Evolutionary conservation across 495 filamentous ascomycete genomes (phyloP).

Genomic region (Penicillium longicatenatum): DNA sequence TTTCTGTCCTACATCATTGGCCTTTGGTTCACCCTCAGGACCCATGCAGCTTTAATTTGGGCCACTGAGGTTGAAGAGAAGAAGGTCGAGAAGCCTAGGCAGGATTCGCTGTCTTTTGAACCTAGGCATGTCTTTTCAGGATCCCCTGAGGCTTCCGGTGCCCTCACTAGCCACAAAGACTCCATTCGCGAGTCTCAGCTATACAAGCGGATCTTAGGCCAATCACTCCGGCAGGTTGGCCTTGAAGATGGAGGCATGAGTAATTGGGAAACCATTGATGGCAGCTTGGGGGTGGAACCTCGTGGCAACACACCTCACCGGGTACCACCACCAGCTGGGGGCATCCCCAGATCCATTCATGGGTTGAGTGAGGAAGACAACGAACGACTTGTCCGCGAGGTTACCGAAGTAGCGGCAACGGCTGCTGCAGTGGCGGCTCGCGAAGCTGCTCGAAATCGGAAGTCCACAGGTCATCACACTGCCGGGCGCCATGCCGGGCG

Average conservation of each 20-base stretch:
- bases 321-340: slow-evolving; percentile 59
- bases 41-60: slow-evolving; percentile 97
- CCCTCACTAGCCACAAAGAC: slow-evolving; percentile 27
- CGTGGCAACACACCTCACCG: slow-evolving; percentile 59
- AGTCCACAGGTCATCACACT: slow-evolving; percentile 40
- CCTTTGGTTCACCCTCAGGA: slow-evolving; percentile 93
- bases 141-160: slow-evolving; percentile 33
- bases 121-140: slow-evolving; percentile 37
- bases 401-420: slow-evolving; percentile 90
- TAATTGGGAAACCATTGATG: slow-evolving; percentile 41
- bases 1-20: slow-evolving; percentile 95
- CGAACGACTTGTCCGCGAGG: slow-evolving; percentile 72
- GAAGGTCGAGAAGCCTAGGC: slow-evolving; percentile 38
- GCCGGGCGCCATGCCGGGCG: slow-evolving; percentile 32
- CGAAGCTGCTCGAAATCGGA: slow-evolving; percentile 63
- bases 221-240: slow-evolving; percentile 81
- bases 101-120: slow-evolving; percentile 46
- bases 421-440: slow-evolving; percentile 86
- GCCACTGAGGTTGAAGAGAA: slow-evolving; percentile 86
- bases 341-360: slow-evolving; percentile 46
- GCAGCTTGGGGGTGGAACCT: slow-evolving; percentile 19
- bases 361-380: slow-evolving; percentile 76
- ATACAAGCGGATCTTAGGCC: slow-evolving; percentile 90
- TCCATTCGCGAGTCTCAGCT: slow-evolving; percentile 79
- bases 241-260: slow-evolving; percentile 54